Conservation (phyloP, 140 eudicot species). For the Ambrosia hybrid region DNA sequence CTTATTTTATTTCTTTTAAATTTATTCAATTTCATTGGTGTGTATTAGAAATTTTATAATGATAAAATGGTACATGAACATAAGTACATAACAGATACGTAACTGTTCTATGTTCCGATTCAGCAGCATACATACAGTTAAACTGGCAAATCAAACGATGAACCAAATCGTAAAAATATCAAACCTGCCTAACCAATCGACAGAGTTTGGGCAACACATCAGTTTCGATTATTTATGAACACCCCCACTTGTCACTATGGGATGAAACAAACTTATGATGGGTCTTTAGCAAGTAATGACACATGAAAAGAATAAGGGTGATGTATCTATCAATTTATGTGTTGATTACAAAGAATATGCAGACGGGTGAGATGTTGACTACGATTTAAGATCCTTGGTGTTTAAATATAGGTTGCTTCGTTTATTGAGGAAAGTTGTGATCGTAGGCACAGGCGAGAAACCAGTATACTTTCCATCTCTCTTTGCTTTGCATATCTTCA, state of each 20-base stretch:
- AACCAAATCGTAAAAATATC: too few species aligned
- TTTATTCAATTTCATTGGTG: not conserved
- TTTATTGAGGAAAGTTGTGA: conserved; percentile 41
- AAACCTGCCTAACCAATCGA: too few species aligned
- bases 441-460: conserved; percentile 57
- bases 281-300: too few species aligned
- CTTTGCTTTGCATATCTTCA: conserved; percentile 61
- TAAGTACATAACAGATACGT: not conserved
- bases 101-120: not conserved
- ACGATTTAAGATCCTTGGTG: conserved; percentile 31
- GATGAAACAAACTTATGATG: too few species aligned
- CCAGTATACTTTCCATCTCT: conserved; percentile 57
- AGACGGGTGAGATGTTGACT: not conserved
- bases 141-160: too few species aligned
- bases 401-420: conserved; percentile 59
- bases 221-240: too few species aligned
- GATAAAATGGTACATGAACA: not conserved
- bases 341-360: conserved; percentile 3
- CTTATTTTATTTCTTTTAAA: not conserved
- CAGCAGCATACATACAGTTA: not conserved
- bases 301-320: too few species aligned
- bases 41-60: not conserved
- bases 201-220: too few species aligned
- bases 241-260: too few species aligned
- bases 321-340: not conserved